Conservation (phyloP, 306 rosid genomes). For the Cucurbita pepo region DNA sequence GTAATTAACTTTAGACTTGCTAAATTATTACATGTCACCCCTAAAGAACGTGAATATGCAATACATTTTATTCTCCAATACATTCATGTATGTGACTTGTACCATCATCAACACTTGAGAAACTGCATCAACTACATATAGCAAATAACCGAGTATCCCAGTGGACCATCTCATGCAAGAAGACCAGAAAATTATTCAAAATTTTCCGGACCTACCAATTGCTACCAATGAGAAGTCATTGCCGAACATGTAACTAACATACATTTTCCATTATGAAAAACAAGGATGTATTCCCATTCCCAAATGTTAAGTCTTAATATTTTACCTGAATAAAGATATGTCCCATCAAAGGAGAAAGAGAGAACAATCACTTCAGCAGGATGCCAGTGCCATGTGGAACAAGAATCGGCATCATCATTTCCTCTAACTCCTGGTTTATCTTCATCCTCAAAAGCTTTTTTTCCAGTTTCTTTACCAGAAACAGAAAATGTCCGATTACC, state of each 20-base stretch:
- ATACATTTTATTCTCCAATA: background rate
- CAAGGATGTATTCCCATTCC: background rate
- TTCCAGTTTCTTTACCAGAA: constrained; percentile 11
- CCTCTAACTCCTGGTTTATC: constrained; percentile 67
- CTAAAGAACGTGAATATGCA: background rate
- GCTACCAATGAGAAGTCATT: background rate
- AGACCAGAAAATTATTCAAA: background rate
- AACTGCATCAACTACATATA: background rate
- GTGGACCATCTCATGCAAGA: background rate
- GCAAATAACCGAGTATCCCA: background rate
- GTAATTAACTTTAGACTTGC: background rate
- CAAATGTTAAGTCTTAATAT: background rate
- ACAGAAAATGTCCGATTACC: constrained; percentile 32
- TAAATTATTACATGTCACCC: background rate
- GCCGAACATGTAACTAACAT: background rate
- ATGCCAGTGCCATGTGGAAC: constrained; percentile 94
- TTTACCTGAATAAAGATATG: constrained; percentile 70
- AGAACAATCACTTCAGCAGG: constrained; percentile 43
- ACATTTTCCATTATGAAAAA: background rate
- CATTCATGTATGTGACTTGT: background rate
- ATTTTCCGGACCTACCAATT: background rate
- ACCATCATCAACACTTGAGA: background rate
- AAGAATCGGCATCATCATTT: constrained; percentile 72
- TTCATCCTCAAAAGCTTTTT: constrained; percentile 19
- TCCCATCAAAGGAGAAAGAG: constrained; percentile 77